Evolutionary conservation across 2,329 filamentous ascomycete genomes (phyloP), one percentile per base, ranked within the genome.

Genomic region (Fonsecaea pugnacius): DNA sequence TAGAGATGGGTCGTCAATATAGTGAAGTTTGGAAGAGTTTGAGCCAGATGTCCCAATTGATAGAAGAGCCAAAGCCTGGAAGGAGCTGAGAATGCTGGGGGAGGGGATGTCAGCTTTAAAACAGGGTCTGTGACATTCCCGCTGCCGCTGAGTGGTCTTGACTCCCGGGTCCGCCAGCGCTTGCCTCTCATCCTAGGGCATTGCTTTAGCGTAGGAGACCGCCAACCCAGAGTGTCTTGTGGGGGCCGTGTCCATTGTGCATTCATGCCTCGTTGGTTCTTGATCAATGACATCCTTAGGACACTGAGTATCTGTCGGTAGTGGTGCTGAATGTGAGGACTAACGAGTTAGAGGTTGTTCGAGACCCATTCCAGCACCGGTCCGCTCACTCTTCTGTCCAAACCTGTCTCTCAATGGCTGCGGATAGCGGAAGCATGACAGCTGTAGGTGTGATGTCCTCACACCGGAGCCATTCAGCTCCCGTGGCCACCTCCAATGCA

Each of bases 91-190:
- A 40, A 48, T 18, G 8, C 18, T 48, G 21, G 52, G 35, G 33
- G 38, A 54, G 55, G 61, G 61, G 58, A 52, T 24, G 21, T 51
- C 51, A 56, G 35, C 40, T 54, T 46, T 62, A 58, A 51, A 59
- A 50, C 27, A 46, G 43, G 46, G 33, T 10, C 18, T 35, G 32
- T 54, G 43, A 58, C 40, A 48, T 57, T 56, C 27, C 53, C 38
- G 35, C 35, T 56, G 58, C 53, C 38, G 35, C 35, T 56, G 58
- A 60, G 54, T 36, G n/a, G 32, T 21, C n/a, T 48, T 24, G 27
- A 35, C 57, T 40, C 24, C 46, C 40, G 21, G 53, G 18, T 24
- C 53, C 21, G 48, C 40, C 62, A 55, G 56, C 51, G 33, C 46
- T 58, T 60, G 52, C 27, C 27, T 32, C 32, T 30, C 35, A 40